phyloP scores from a whole-genome alignment of 2,329 filamentous ascomycete genomes.

The Ophiostoma novo-ulmi region DNA sequence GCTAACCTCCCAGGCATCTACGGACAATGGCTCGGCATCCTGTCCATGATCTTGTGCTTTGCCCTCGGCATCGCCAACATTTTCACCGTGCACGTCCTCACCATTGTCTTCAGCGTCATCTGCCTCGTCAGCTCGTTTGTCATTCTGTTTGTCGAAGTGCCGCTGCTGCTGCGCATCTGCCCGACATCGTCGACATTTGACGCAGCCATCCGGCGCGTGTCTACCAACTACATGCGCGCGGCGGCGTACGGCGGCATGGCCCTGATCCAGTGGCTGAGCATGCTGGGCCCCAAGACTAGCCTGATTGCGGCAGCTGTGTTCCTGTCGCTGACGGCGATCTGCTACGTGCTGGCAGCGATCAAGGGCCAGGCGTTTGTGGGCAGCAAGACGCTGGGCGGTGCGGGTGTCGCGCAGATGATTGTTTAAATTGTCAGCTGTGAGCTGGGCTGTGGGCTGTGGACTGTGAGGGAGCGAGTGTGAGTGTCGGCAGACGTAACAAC shows the following conservation, averaged over 20 bases:
- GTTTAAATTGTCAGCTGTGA: slow-evolving; percentile 42
- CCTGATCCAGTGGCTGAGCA: slow-evolving; percentile 76
- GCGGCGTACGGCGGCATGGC: slow-evolving; percentile 79
- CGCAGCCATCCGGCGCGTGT: slow-evolving; percentile 80
- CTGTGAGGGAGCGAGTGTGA: too few species aligned
- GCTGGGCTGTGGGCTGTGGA: neutral
- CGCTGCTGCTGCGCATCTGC: slow-evolving; percentile 93
- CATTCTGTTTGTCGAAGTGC: slow-evolving; percentile 83
- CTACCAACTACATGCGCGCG: slow-evolving; percentile 95
- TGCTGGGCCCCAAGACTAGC: slow-evolving; percentile 59
- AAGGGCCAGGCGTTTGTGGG: slow-evolving; percentile 83
- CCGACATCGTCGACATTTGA: slow-evolving; percentile 90
- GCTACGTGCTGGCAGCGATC: slow-evolving; percentile 73
- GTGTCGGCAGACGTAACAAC: neutral
- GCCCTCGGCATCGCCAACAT: slow-evolving; percentile 64
- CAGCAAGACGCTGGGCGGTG: slow-evolving; percentile 93
- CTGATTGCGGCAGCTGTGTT: slow-evolving; percentile 84
- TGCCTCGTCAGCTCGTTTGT: slow-evolving; percentile 61
- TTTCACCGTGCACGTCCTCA: slow-evolving; percentile 48
- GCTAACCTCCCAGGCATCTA: slow-evolving; percentile 56
- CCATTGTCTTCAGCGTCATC: slow-evolving; percentile 50
- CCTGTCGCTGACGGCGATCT: slow-evolving; percentile 67
- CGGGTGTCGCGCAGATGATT: slow-evolving; percentile 96
- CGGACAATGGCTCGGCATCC: slow-evolving; percentile 67
- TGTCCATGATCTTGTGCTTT: slow-evolving; percentile 66